Base-by-base conservation (phyloP, 176 grass and related monocot genomes). In the Coix lacrymajobi region DNA sequence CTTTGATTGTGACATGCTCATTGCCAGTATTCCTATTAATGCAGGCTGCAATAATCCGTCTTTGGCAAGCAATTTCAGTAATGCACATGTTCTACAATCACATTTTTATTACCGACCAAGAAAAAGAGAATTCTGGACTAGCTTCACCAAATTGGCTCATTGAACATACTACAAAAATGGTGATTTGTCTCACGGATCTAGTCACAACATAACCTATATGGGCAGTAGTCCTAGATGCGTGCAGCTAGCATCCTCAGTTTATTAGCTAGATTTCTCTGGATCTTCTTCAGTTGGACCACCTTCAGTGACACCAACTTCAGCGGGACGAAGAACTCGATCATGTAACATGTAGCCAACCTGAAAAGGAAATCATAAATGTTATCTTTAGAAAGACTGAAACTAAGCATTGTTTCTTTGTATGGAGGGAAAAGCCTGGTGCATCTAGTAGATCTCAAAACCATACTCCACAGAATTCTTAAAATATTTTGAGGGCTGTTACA, bases 311-410 rank as follows among this genome's bases (percentile, higher is more conserved):
- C 79, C 90, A 17, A 92, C 90, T 80, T 92, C 90, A 29, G 90
- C 90, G 7, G 90, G 83, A 29, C 90, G 90, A 29, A 92, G 87
- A 30, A 92, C 87, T 24, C 87, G 90, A 72, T 92, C 87, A 34
- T 92, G 76, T n/a, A 92, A 58, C 75, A 80, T 92, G 64, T 92
- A 92, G 31, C 90, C 90, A 24, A 73, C 78, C 90, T 92, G 48
- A 68, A 70, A 86, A 61, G 7, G 11, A 79, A 66, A 34, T 17
- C 9, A 37, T 19, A 57, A n/a, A 24, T 10, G 17, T 8, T 64
- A 79, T 3, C 20, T 14, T 74, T 11, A 74, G 28, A 9, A 31
- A 38, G 3, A 52, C 12, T n/a, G n/a, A 37, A 0, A 30, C 9
- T 14, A 16, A 44, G 62, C 32, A 75, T 15, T 28, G 2, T 10